These are phyloP conservation scores for Phialocephala subalpina DNA, from an alignment of 2,329 filamentous ascomycete species.

Conservation along the genomic window DNA sequence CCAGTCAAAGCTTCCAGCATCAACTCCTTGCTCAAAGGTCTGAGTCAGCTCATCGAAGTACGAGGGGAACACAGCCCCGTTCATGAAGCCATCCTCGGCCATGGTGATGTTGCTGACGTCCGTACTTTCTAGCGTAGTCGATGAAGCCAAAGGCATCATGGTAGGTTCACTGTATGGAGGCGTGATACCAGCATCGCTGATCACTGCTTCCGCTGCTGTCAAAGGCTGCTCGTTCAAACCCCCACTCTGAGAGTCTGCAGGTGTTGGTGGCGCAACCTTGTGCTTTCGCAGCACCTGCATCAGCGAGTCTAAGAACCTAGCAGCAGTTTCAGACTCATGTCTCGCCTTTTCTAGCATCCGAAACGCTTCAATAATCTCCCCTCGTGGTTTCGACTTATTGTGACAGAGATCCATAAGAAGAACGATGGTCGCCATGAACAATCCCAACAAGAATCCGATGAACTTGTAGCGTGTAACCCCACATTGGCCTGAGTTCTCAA, in stretches of 20 bases:
- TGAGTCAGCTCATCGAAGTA: conserved; percentile 23
- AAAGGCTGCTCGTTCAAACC: not conserved
- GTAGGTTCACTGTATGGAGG: too few species aligned
- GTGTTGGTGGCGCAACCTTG: conserved; percentile 11
- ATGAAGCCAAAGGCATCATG: too few species aligned
- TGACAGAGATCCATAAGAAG: conserved; percentile 47
- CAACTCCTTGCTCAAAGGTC: conserved; percentile 22
- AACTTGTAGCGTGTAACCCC: conserved; percentile 33
- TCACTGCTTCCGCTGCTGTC: not conserved
- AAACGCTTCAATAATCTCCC: conserved; percentile 43
- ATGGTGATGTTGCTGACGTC: not conserved
- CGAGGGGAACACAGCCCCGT: conserved; percentile 12
- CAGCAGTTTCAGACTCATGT: conserved; percentile 41
- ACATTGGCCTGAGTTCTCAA: conserved; percentile 21
- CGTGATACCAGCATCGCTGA: too few species aligned
- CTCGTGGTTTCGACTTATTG: conserved; percentile 35
- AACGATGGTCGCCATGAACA: conserved; percentile 49
- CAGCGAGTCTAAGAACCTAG: conserved; percentile 45
- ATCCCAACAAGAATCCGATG: conserved; percentile 37
- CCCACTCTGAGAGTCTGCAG: not conserved
- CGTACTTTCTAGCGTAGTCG: too few species aligned
- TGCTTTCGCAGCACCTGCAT: conserved; percentile 41
- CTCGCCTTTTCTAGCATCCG: conserved; percentile 44
- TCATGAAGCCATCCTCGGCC: not conserved
- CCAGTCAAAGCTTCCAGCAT: conserved; percentile 23